phyloP scores from a whole-genome alignment of 768 basidiomycete species.

The Boletus sensibilis region DNA sequence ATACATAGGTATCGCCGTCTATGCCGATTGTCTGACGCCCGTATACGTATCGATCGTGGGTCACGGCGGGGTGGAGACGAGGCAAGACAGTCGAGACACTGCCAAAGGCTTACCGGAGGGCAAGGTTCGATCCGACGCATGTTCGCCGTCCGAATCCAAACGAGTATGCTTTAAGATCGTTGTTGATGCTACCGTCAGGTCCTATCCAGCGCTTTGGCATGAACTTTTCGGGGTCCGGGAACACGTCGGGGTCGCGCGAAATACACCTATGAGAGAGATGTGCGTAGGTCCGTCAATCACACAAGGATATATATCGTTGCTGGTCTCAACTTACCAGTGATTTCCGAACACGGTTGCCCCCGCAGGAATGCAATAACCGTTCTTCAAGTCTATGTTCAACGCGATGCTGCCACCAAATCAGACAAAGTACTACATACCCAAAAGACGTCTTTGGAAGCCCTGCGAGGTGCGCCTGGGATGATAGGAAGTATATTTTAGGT shows the following conservation, averaged over 20 bases:
- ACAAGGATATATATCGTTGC: not conserved
- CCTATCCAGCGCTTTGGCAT: constrained; percentile 55
- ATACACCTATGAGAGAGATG: constrained; percentile 15
- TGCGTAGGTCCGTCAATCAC: not conserved
- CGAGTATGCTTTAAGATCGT: constrained; percentile 48
- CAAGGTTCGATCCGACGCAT: constrained; percentile 26
- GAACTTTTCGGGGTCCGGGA: constrained; percentile 46
- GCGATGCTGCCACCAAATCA: too few relatives aligned
- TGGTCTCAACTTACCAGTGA: constrained; percentile 22
- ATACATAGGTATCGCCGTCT: too few relatives aligned
- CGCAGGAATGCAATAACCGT: constrained; percentile 34
- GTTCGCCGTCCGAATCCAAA: constrained; percentile 53
- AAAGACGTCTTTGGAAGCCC: constrained; percentile 25
- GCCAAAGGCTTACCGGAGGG: constrained; percentile 18
- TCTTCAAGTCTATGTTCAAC: constrained; percentile 20
- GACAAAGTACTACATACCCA: constrained; percentile 20
- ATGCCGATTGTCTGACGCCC: not conserved
- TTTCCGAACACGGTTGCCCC: constrained; percentile 36
- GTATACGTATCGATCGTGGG: not conserved
- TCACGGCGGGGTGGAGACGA: not conserved
- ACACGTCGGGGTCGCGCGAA: constrained; percentile 25
- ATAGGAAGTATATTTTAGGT: too few relatives aligned
- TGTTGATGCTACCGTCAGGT: constrained; percentile 43
- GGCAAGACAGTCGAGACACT: too few relatives aligned
- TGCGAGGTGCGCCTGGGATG: constrained; percentile 21